Conservation (phyloP, 768 basidiomycete species). For the Suillus clintonianus region DNA sequence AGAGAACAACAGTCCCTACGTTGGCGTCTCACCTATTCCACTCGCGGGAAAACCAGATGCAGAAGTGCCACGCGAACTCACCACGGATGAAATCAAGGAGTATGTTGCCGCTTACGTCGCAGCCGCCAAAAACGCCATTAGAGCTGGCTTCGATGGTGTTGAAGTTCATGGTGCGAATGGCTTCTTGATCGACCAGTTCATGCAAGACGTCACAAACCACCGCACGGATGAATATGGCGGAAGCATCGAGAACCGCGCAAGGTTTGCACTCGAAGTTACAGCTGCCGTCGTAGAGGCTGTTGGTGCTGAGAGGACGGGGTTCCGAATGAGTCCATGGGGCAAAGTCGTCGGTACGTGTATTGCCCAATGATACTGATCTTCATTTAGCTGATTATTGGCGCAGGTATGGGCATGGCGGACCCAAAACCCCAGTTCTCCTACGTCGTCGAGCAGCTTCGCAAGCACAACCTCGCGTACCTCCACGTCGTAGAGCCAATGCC, state of each 20-base stretch:
- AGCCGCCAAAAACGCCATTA: slow-evolving; percentile 37
- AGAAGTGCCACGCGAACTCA: slow-evolving; percentile 18
- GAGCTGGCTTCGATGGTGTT: slow-evolving; percentile 49
- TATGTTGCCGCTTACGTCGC: slow-evolving; percentile 29
- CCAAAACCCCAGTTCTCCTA: slow-evolving; percentile 57
- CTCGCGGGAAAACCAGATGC: slow-evolving; percentile 12
- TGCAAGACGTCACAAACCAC: slow-evolving; percentile 56
- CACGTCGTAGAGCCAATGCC: slow-evolving; percentile 47
- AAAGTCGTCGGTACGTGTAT: slow-evolving; percentile 30
- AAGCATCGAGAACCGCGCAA: slow-evolving; percentile 55
- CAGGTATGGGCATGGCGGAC: slow-evolving; percentile 55
- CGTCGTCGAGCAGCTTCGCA: slow-evolving; percentile 43
- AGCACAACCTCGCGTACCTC: slow-evolving; percentile 49
- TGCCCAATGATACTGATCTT: background rate
- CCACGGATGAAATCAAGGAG: slow-evolving; percentile 33
- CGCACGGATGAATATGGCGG: slow-evolving; percentile 73
- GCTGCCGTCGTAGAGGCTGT: slow-evolving; percentile 52
- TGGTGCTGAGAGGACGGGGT: slow-evolving; percentile 53
- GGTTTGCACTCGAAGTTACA: slow-evolving; percentile 58
- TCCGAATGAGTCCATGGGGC: slow-evolving; percentile 63
- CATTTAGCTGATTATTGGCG: slow-evolving; percentile 1
- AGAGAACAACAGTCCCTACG: slow-evolving; percentile 32
- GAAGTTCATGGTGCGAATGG: slow-evolving; percentile 46
- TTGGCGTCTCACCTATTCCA: slow-evolving; percentile 35
- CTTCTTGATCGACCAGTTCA: slow-evolving; percentile 61